Evolutionary conservation across 2,329 filamentous ascomycete genomes (phyloP).

Genomic region (Decorospora gaudefroyi): DNA sequence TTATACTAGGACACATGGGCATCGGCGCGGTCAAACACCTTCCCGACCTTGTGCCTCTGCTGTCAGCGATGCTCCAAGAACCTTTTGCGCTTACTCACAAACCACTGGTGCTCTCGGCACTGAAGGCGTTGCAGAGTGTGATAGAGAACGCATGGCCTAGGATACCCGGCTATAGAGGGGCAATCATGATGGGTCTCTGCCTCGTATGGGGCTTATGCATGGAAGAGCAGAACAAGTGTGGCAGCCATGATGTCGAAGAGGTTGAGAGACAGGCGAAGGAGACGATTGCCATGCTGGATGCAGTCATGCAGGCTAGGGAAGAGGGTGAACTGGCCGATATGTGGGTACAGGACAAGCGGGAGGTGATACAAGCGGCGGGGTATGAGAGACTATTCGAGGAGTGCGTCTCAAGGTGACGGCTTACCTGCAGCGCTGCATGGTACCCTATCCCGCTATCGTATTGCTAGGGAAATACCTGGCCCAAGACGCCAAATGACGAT

Average conservation of each 20-base stretch:
- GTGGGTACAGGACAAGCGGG: conserved; percentile 26
- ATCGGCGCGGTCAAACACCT: conserved; percentile 70
- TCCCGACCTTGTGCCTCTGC: conserved; percentile 69
- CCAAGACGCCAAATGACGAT: no score
- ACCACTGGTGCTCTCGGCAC: conserved; percentile 59
- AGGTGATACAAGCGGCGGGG: conserved; percentile 10
- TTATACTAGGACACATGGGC: conserved; percentile 61
- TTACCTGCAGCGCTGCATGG: no score
- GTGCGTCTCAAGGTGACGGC: no score
- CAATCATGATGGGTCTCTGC: conserved; percentile 64
- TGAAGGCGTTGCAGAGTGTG: conserved; percentile 60
- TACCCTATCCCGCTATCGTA: no score
- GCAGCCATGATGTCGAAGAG: conserved; percentile 18
- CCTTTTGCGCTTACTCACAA: conserved; percentile 66
- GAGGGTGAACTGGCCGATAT: conserved; percentile 5
- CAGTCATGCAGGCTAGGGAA: conserved; percentile 25
- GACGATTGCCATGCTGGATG: conserved; percentile 35
- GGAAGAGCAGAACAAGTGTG: conserved; percentile 26
- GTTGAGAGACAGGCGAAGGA: conserved; percentile 30
- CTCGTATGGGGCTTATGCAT: conserved; percentile 44
- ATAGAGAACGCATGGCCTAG: conserved; percentile 72
- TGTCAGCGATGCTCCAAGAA: conserved; percentile 68
- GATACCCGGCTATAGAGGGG: conserved; percentile 64
- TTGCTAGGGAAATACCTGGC: no score
- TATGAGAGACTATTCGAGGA: conserved; percentile 18